Base-by-base conservation (phyloP, 140 eudicot species). In the Erigeron philadelphicus region DNA sequence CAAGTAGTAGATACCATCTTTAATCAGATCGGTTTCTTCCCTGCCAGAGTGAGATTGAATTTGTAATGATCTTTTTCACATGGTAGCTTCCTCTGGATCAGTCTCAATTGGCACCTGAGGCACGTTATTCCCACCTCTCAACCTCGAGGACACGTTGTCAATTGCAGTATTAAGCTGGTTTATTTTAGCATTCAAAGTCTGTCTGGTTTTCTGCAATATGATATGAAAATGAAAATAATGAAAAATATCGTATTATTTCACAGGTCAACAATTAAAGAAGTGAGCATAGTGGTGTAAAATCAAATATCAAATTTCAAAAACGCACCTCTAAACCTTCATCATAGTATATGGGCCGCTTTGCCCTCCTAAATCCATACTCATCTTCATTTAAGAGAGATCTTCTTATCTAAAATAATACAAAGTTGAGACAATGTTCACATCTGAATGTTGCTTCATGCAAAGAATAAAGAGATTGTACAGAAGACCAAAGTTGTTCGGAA, bases 241-340 rank as follows among this genome's bases (percentile, higher is more conserved):
- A 45, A 7, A 45, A 45, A 44, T 44, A 44, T 45, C 0, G 3
- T 45, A 10, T 19, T 7, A 31, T 19, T 41, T 16, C 64, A 47
- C 19, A 59, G 11, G 48, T 52, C 15, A 44, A 12, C 17, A 1
- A 16, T 19, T 58, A 15, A 61, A 58, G 41, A 48, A 46, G 62
- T 2, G 12, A 55, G 79, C 78, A 66, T 56, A 66, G 56, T 1
- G 60, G 50, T 56, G 50, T 48, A 56, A 55, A 31, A 8, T 8
- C 61, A 16, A 50, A 8, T 64, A n/a, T 19, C 58, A 56, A 64
- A 66, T 4, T 18, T 38, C 0, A 66, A 13, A 44, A 50, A 55
- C 48, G 53, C 56, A 92, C 98, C 96, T 92, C 98, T 70, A 86
- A 77, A 63, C 96, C 97, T 42, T 84, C 95, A 78, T 92, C 98